A percentile compares a stretch with the other conserved stretches of the same genome.
Evolutionary conservation across 2,329 filamentous ascomycete species (phyloP).

Genomic region (Xylariaceae sp.): DNA sequence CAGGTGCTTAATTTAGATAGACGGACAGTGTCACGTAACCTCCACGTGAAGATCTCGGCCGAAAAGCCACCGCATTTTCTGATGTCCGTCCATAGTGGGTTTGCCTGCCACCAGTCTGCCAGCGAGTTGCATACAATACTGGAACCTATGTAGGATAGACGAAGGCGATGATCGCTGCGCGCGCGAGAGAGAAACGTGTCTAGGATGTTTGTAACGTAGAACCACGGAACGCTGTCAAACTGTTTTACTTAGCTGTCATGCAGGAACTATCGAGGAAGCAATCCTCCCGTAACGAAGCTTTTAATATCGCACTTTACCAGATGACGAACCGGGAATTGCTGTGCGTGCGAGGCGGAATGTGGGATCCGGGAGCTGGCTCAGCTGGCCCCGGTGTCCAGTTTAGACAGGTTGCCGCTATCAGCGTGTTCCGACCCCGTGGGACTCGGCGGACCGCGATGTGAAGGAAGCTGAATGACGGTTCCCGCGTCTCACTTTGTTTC

Average conservation of each 20-base stretch:
- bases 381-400: neutral
- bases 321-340: too few species aligned
- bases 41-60: slow-evolving; percentile 17
- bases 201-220: too few species aligned
- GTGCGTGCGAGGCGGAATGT: too few species aligned
- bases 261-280: neutral
- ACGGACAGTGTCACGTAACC: slow-evolving; percentile 13
- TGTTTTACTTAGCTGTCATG: neutral
- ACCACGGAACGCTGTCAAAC: too few species aligned
- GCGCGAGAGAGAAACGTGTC: too few species aligned
- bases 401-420: neutral
- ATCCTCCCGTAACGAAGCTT: neutral
- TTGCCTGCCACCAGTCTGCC: neutral
- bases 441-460: neutral
- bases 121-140: slow-evolving; percentile 3
- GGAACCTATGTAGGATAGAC: neutral
- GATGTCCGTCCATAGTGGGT: slow-evolving; percentile 7
- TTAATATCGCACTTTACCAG: too few species aligned
- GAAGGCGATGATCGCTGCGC: neutral
- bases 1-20: slow-evolving; percentile 12
- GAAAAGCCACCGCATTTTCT: slow-evolving; percentile 4
- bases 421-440: neutral
- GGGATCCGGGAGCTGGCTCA: neutral
- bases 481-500: neutral
- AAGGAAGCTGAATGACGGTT: neutral